Evolutionary conservation across 1,284 basidiomycete genomes (phyloP), one percentile per base, ranked within the genome.

Genomic region (Anthracocystis panici-leucophaei): DNA sequence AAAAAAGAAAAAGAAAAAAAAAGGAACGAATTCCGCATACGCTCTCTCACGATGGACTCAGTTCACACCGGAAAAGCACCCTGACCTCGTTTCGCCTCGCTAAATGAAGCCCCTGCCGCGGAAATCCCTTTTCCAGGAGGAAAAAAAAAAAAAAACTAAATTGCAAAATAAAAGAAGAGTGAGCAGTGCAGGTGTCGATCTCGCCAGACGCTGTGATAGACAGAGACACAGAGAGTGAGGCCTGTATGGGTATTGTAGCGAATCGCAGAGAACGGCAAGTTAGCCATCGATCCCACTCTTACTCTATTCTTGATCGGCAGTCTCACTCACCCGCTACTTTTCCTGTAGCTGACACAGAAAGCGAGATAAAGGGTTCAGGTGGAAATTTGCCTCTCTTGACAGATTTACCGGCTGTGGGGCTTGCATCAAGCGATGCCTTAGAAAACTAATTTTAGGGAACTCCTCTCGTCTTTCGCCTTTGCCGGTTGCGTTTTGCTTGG

Each of bases 361-460:
- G 41, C 45, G 5, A 46, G 10, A 25, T 1, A 27, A 16, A 46
- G 45, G 45, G 45, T 46, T 46, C 45, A 46, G 12, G 23, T 27
- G 35, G 35, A 12, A 4, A 4, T 42, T 42, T 46, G 45, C 10
- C 14, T 14, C 18, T 27, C 45, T 20, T 46, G 25, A 27, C 45
- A 46, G 45, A 11, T 10, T 46, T 27, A 27, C 45, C 42, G 49
- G 49, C 46, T 48, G 50, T 48, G 27, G 29, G 40, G 31, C n/a
- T 33, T 54, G 46, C 40, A 57, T 27, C 40, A 23, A 59, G 52
- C 51, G n/a, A 33, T 51, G 41, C 51, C 51, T 59, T 23, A 49
- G 27, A 35, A 44, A 23, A 44, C 57, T 29, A 61, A 31, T 53
- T 70, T 61, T 65, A 70, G 67, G 67, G 57, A 57, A 33, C 60